phyloP scores from a whole-genome alignment of 441 rosid genomes.

The Melastoma candidum region DNA sequence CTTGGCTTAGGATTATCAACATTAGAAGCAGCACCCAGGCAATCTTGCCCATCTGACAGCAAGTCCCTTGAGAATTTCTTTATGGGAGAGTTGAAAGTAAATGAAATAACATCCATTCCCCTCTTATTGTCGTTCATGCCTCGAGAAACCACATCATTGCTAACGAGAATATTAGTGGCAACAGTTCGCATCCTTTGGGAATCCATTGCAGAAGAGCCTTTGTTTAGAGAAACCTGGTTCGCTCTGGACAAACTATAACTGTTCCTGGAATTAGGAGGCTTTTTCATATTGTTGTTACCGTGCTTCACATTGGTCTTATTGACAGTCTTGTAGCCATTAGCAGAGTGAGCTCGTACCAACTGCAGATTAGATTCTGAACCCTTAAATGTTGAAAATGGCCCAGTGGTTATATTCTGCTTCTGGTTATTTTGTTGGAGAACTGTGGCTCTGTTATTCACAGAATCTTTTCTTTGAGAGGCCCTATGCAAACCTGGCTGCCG shows the following conservation, averaged over 20 bases:
- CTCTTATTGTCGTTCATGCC: conserved; percentile 28
- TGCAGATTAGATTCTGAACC: conserved; percentile 31
- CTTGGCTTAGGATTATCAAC: conserved; percentile 14
- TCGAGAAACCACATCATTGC: conserved; percentile 27
- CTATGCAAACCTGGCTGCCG: conserved; percentile 27
- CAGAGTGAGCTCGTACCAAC: conserved; percentile 25
- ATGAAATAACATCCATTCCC: conserved; percentile 74
- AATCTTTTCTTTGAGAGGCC: conserved; percentile 30
- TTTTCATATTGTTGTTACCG: conserved; percentile 31
- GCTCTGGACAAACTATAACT: conserved; percentile 25
- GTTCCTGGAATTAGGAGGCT: conserved; percentile 22
- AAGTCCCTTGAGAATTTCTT: conserved; percentile 27
- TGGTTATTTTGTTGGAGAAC: conserved; percentile 54
- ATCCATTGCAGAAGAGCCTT: conserved; percentile 24
- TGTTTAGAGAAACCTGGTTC: conserved; percentile 33
- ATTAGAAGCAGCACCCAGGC: conserved; percentile 21
- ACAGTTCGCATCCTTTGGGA: conserved; percentile 19
- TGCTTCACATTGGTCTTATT: conserved; percentile 34
- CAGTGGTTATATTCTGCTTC: conserved; percentile 50
- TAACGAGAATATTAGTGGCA: conserved; percentile 23
- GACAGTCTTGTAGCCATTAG: conserved; percentile 26
- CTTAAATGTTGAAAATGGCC: conserved; percentile 25
- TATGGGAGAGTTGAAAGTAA: conserved; percentile 85
- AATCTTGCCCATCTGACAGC: conserved; percentile 17
- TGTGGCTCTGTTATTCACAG: conserved; percentile 25